Conservation (phyloP, 2,329 filamentous ascomycete species). For the Biscogniauxia mediterranea region DNA sequence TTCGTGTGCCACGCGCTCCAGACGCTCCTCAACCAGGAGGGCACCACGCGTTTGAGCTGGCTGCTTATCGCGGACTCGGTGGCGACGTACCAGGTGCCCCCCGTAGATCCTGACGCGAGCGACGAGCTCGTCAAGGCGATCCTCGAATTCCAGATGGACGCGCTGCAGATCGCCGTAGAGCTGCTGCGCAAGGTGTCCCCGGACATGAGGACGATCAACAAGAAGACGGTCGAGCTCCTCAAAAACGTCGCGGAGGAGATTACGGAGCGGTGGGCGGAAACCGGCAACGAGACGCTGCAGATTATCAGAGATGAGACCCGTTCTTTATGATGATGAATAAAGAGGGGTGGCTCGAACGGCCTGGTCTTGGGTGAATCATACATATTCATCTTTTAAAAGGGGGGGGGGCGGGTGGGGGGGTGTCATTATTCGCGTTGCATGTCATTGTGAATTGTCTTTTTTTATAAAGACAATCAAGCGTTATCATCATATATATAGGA, state of each 20-base stretch:
- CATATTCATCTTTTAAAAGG: neutral
- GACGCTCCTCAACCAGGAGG: conserved; percentile 48
- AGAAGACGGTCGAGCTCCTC: neutral
- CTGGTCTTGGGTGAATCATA: neutral
- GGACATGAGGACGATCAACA: neutral
- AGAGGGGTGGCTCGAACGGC: too few species aligned
- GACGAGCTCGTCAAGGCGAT: conserved; percentile 18
- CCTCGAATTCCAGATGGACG: conserved; percentile 52
- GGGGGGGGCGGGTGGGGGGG: neutral
- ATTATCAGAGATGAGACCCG: neutral
- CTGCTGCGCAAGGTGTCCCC: conserved; percentile 47
- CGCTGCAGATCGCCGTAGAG: conserved; percentile 54
- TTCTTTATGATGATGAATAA: neutral
- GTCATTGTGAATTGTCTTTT: neutral
- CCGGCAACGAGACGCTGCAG: neutral
- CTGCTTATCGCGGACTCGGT: conserved; percentile 53
- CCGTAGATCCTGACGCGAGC: conserved; percentile 14
- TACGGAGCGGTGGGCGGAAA: neutral
- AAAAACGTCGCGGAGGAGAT: neutral
- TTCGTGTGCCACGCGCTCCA: conserved; percentile 57
- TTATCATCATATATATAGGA: too few species aligned
- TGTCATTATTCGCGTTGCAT: neutral
- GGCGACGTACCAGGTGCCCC: conserved; percentile 46
- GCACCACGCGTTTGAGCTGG: conserved; percentile 52
- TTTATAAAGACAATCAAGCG: too few species aligned